phyloP scores from a whole-genome alignment of 139 green algal species.

The Volvox reticuliferus region DNA sequence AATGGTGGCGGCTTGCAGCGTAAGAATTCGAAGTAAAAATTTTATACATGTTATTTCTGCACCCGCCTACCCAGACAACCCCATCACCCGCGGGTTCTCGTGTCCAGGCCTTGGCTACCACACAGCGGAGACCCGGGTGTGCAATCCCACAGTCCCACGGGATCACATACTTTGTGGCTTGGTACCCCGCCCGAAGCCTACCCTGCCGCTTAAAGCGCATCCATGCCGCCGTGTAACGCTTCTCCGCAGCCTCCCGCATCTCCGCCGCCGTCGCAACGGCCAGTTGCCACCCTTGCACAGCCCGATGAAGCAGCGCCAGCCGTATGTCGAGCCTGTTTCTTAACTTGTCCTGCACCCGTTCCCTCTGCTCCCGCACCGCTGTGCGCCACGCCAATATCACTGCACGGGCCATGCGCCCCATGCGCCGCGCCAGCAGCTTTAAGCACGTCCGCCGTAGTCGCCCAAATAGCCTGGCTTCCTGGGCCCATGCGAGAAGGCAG shows the following conservation, averaged over 20 bases:
- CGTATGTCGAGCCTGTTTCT: neutral
- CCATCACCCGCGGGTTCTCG: no score
- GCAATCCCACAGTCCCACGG: no score
- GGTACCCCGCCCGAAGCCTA: neutral
- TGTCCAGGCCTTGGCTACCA: no score
- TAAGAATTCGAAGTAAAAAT: no score
- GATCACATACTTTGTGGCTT: no score
- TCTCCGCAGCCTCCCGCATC: neutral
- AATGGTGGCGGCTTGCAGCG: no score
- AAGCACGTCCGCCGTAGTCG: neutral
- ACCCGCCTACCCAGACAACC: no score
- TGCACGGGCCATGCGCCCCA: neutral
- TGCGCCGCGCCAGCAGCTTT: neutral
- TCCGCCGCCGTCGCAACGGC: neutral
- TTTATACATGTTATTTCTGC: no score
- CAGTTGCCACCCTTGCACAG: neutral
- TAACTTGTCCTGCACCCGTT: neutral
- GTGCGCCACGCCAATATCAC: slow-evolving; percentile 4
- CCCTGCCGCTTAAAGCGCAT: neutral
- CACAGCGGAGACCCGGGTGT: no score
- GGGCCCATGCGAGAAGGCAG: neutral
- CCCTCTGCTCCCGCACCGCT: neutral
- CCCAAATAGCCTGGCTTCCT: neutral
- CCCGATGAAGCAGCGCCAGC: neutral
- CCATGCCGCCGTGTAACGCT: neutral